phyloP scores from a whole-genome alignment of 2,329 filamentous ascomycete species.

The Botrytis aclada region DNA sequence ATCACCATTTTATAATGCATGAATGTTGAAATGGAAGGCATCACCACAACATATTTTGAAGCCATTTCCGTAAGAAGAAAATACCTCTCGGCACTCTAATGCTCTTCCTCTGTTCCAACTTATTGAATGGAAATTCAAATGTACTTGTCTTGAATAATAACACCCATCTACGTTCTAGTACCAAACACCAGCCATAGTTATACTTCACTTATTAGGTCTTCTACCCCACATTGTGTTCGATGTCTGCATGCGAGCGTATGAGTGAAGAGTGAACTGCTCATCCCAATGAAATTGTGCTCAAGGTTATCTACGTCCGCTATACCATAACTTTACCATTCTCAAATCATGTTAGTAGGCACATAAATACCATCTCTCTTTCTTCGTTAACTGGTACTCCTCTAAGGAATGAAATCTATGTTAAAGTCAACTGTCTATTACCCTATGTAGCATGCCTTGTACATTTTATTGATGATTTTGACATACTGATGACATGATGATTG shows the following conservation, averaged over 20 bases:
- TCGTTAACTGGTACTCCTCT: not conserved
- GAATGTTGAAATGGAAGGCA: not conserved
- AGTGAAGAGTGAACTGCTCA: not conserved
- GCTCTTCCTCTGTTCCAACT: not conserved
- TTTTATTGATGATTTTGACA: not conserved
- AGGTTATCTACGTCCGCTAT: not conserved
- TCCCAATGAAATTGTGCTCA: not conserved
- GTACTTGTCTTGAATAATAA: not conserved
- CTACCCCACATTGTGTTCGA: not conserved
- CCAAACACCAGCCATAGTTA: not conserved
- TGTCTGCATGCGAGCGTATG: not conserved
- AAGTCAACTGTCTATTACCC: not conserved
- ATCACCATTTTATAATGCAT: not conserved
- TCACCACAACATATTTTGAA: not conserved
- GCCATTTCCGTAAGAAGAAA: not conserved
- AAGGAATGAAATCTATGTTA: not conserved
- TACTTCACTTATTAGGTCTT: not conserved
- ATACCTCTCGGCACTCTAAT: not conserved
- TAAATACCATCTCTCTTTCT: not conserved
- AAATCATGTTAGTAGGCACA: not conserved
- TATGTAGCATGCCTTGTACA: not conserved
- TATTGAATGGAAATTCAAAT: not conserved
- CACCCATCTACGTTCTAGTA: not conserved
- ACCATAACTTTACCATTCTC: not conserved
- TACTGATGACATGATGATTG: not conserved